Percentiles rank a stretch among this genome's conserved stretches.
Conservation (phyloP, 1,139 yeast genomes). For the Yamadazyma taylorii region DNA sequence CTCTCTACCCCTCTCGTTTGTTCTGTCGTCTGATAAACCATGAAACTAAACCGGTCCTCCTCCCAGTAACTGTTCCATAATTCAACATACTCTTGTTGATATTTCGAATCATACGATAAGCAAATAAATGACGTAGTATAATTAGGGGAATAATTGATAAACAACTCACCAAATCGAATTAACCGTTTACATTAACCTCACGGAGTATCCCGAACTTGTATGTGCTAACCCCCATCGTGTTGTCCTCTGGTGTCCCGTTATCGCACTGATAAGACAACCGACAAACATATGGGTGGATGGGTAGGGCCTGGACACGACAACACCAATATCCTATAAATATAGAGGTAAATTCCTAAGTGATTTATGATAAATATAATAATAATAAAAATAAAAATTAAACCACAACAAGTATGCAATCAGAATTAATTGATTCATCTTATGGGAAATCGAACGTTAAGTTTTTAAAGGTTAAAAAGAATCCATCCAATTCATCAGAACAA, state of each 20-base stretch:
- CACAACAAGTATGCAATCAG: constrained; percentile 12
- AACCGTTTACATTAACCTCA: constrained; percentile 1
- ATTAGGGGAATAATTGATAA: constrained; percentile 13
- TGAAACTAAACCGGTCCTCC: too few species aligned
- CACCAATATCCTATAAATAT: constrained; percentile 12
- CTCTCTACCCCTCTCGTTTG: too few species aligned
- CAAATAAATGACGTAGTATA: constrained; percentile 2
- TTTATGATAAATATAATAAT: too few species aligned
- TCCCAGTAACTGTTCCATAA: too few species aligned
- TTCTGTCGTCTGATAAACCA: too few species aligned
- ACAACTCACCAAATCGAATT: constrained; percentile 13
- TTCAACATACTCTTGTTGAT: too few species aligned
- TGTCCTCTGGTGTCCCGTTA: background rate
- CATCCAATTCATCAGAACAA: constrained; percentile 66
- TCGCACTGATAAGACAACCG: constrained; percentile 3
- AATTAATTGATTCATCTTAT: constrained; percentile 57
- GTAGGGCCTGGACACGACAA: constrained; percentile 1
- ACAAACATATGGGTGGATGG: too few species aligned
- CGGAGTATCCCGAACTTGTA: constrained; percentile 2
- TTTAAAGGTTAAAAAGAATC: constrained; percentile 79
- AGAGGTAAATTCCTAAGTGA: constrained; percentile 2
- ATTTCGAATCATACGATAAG: too few species aligned
- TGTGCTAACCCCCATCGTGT: background rate
- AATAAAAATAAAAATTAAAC: background rate
- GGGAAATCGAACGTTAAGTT: constrained; percentile 93